Conservation (phyloP, 179 eudicot species). For the Corrigiola litoralis region DNA sequence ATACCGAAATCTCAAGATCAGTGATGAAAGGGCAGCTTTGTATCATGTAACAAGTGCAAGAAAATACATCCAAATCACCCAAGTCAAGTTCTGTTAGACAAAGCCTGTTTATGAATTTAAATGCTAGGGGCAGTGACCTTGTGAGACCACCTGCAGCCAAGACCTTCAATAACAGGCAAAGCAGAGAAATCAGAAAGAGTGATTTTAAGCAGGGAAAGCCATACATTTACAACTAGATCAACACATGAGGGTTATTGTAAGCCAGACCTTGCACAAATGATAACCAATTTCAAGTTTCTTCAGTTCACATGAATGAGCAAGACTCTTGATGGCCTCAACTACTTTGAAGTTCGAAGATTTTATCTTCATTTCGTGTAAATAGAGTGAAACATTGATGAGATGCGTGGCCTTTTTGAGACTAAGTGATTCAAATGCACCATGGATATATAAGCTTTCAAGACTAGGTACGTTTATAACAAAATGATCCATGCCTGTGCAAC, state of each 20-base stretch:
- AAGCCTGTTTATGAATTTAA: neutral
- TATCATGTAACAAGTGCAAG: neutral
- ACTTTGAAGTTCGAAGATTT: neutral
- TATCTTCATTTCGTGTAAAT: neutral
- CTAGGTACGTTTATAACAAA: neutral
- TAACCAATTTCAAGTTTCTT: neutral
- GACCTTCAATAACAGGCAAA: neutral
- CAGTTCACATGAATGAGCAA: neutral
- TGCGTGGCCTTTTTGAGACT: neutral
- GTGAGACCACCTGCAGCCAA: slow-evolving; percentile 6
- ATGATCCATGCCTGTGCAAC: neutral
- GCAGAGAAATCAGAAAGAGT: neutral
- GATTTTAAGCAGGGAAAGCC: neutral
- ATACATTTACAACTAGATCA: neutral
- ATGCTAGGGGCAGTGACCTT: neutral
- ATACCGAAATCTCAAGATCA: no score
- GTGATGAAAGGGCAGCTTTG: no score
- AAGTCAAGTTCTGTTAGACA: neutral
- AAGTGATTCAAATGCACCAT: neutral
- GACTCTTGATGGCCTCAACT: neutral
- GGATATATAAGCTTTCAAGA: neutral
- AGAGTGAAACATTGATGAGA: neutral
- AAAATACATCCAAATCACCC: neutral
- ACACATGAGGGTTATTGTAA: neutral
- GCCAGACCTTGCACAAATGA: slow-evolving; percentile 5